Base-by-base conservation (phyloP, 2,329 filamentous ascomycete genomes). In the Orbilia oligospora region DNA sequence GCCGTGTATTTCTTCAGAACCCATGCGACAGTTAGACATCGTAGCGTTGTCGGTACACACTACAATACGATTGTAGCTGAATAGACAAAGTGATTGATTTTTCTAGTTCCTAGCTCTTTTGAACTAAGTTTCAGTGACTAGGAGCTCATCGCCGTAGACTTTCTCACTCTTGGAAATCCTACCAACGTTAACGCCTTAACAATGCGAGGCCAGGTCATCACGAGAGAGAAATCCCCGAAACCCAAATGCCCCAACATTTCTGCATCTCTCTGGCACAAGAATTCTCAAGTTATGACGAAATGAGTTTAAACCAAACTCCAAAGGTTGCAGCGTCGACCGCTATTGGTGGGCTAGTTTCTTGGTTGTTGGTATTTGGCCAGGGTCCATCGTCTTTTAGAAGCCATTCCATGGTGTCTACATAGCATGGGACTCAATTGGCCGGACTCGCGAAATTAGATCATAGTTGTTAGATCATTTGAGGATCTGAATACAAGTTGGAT, bases 281-380 rank as follows among this genome's bases (percentile, higher is more conserved):
- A 44, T 27, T 10, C 14, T n/a, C 36, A 44, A 61, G 5, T 16
- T n/a, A 61, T 36, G 33, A 44, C 56, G 10, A 44, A 61, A 61
- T n/a, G 6, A 27, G 56, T 44, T 61, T 27, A 61, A 27, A 41
- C 20, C 36, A 44, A 4, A 10, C 5, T 44, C 4, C 24, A 12
- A 61, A 41, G 3, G 36, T 20, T 12, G 6, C 44, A 27, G 36
- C 27, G 9, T 30, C 14, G 20, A 44, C 3, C 9, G 1, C 27
- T 16, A 61, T 61, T 44, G 24, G 56, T 24, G 18, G 33, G 33
- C 18, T 24, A 44, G 20, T 41, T 38, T 44, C 56, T 61, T 61
- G 33, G 56, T 61, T 61, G 56, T 61, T 61, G 56, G 56, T 16
- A 38, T 44, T 44, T 27, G 18, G 20, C 56, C 56, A 41, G 33